Base-by-base conservation (phyloP, 192 early-diverging fungal genomes). In the Globomyces pollinis-pini region DNA sequence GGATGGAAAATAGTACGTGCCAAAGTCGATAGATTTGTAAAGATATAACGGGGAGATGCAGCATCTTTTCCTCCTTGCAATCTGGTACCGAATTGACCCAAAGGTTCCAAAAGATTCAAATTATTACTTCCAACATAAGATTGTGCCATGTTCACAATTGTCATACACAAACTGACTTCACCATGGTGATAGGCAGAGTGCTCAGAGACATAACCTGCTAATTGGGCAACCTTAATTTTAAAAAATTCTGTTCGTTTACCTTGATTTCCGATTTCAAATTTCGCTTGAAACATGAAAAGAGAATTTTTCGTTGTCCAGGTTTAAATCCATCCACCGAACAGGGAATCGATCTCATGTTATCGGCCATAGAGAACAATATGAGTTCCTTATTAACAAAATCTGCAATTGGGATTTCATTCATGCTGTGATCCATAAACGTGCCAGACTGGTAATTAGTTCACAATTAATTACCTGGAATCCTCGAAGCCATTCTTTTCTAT, bases 351-450 rank as follows among this genome's bases (percentile, higher is more conserved):
- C 96, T 87, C 21, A 84, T 75, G 60, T 96, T 96, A 64, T 99
- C 96, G 0, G 91, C 91, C 67, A 93, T 89, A 24, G 89, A 91
- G 68, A 94, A 99, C 9, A 94, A 72, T 51, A 97, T 90, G 28
- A 99, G 71, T 69, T 99, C 96, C 59, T 82, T 83, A 67, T 96
- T 96, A 67, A 99, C 88, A 68, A 99, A 99, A 61, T 99, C 88
- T 7, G 72, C 56, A 30, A 99, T 88, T 2, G 78, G 67, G 51
- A 99, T 93, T 26, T 81, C 73, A 34, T 74, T 61, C 24, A 86
- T 79, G 47, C 72, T 76, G 61, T 95, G 86, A 70, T 96, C 90
- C 57, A 99, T 86, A 66, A 74, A 94, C 11, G 86, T 96, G 11
- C 93, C 96, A 0, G 89, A 88, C 76, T 70, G 51, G 44, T 47